These are phyloP conservation scores for Clonostachys chloroleuca DNA, from an alignment of 2,329 filamentous ascomycete genomes.

Conservation along the genomic window DNA sequence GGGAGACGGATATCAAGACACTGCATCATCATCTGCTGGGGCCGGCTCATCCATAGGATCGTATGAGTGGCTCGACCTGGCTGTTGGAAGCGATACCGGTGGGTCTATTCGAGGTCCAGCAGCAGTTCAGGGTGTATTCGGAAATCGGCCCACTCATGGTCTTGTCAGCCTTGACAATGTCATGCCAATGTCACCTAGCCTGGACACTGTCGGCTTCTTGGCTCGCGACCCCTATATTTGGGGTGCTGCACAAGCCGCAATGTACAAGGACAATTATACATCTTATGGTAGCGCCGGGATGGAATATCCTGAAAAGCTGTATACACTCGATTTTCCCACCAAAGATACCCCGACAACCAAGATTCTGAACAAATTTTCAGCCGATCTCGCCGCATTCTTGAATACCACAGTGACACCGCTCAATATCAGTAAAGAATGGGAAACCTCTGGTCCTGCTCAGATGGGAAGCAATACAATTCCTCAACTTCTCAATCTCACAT, in stretches of 20 bases:
- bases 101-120: slow-evolving; percentile 39
- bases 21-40: slow-evolving; percentile 16
- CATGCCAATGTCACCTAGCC: slow-evolving; percentile 29
- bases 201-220: slow-evolving; percentile 39
- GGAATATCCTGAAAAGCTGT: slow-evolving; percentile 14
- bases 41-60: slow-evolving; percentile 15
- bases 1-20: slow-evolving; percentile 17
- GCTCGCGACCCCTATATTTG: slow-evolving; percentile 26
- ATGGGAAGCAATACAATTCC: no score
- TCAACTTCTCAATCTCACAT: no score
- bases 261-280: slow-evolving; percentile 27
- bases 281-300: slow-evolving; percentile 6
- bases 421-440: slow-evolving; percentile 16
- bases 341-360: no score
- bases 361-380: slow-evolving; percentile 19
- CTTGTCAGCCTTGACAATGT: slow-evolving; percentile 29
- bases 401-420: slow-evolving; percentile 3
- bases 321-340: no score
- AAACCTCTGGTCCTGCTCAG: slow-evolving; percentile 9
- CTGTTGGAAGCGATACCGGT: slow-evolving; percentile 27
- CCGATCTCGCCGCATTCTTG: slow-evolving; percentile 11
- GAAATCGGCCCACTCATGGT: slow-evolving; percentile 35
- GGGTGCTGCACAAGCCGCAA: slow-evolving; percentile 18
- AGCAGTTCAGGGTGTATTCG: slow-evolving; percentile 35
- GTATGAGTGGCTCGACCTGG: slow-evolving; percentile 18